phyloP scores from a whole-genome alignment of 2,329 filamentous ascomycete genomes.

The Fusarium kyushuense region DNA sequence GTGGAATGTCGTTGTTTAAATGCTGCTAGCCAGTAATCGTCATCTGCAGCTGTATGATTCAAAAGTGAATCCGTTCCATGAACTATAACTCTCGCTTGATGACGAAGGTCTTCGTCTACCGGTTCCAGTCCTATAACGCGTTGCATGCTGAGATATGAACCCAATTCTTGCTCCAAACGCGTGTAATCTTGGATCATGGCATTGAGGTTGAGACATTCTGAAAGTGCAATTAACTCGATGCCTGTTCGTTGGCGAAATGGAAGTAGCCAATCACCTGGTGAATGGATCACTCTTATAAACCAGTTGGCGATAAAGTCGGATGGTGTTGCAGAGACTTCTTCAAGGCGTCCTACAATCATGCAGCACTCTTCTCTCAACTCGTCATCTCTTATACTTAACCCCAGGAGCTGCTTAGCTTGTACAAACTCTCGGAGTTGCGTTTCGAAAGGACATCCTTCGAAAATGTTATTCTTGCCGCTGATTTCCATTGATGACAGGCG shows the following conservation, averaged over 20 bases:
- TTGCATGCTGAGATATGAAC: constrained; percentile 32
- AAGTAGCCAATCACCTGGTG: constrained; percentile 37
- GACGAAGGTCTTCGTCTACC: constrained; percentile 31
- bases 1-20: constrained; percentile 43
- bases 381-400: constrained; percentile 22
- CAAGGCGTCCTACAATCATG: constrained; percentile 34
- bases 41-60: constrained; percentile 41
- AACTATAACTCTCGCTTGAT: constrained; percentile 38
- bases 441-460: constrained; percentile 49
- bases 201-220: background rate
- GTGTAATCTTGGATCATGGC: constrained; percentile 43
- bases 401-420: constrained; percentile 17
- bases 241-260: constrained; percentile 36
- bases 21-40: constrained; percentile 41
- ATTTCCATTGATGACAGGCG: constrained; percentile 43
- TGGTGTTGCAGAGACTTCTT: constrained; percentile 38
- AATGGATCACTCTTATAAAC: constrained; percentile 39
- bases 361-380: constrained; percentile 43
- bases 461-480: constrained; percentile 48
- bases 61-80: constrained; percentile 33
- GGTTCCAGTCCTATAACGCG: constrained; percentile 38
- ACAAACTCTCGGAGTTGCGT: constrained; percentile 40
- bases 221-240: background rate
- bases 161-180: constrained; percentile 31
- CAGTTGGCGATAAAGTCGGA: constrained; percentile 46